Base-by-base conservation (phyloP, 306 rosid genomes). In the Cicer arietinum region DNA sequence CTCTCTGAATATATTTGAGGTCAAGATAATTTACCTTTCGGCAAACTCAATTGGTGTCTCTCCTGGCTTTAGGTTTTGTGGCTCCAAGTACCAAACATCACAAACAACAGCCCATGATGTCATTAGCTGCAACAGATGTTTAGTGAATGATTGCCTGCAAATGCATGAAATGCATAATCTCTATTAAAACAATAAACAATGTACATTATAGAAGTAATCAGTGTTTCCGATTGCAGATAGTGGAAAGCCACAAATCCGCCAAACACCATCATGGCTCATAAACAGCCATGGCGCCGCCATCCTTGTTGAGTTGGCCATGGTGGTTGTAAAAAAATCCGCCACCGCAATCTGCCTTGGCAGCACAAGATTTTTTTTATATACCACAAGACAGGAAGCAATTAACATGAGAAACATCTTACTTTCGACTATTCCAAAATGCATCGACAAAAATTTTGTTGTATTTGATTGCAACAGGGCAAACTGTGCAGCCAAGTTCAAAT, bases 91-190 rank as follows among this genome's bases (percentile, higher is more conserved):
- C 97, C 97, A 94, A 77, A 94, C 99, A 81, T 94, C 99, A 86
- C 96, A 94, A 77, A 94, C 99, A 79, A 94, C 99, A 30, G 97
- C 99, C 99, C 99, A 94, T 1, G 97, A 94, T 42, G 97, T 94
- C 99, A 92, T 94, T 79, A 94, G 93, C 86, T 85, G 99, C 86
- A 94, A 85, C 69, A 94, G 92, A 86, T 94, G 99, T 85, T 9
- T 90, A 42, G 96, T 92, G 87, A 94, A 94, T 41, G 99, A 94
- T 67, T 94, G 99, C 93, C 99, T 94, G 90, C 69, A 85, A 74
- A 73, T 76, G 48, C 68, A 64, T 58, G 10, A 77, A 77, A 69
- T 43, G 58, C 48, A 63, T 12, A n/a, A 48, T 53, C 57, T 59
- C 43, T 44, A 47, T 30, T 35, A 42, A 25, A 16, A 62, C 18